A percentile compares a stretch with the other conserved stretches of the same genome.
These are phyloP conservation scores for Starmerella floricola DNA, from an alignment of 805 yeast species.

Conservation along the genomic window DNA sequence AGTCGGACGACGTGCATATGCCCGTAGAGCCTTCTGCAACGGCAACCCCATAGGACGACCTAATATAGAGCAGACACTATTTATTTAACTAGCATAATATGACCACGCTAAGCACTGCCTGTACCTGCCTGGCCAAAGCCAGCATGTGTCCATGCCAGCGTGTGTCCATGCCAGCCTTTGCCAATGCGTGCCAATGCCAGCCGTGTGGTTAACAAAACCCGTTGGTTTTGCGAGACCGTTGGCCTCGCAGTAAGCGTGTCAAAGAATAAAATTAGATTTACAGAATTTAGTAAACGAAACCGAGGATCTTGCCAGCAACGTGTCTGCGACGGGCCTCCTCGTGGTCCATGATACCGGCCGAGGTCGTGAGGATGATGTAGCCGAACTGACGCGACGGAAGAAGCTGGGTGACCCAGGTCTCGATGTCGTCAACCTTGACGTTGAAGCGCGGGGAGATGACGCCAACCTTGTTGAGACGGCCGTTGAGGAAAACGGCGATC, in stretches of 20 bases:
- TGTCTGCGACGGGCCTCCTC: conserved; percentile 99
- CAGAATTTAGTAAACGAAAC: conserved; percentile 73
- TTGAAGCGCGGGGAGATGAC: conserved; percentile 98
- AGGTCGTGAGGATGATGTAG: conserved; percentile 93
- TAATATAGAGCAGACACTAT: too few relatives aligned
- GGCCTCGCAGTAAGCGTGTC: background rate
- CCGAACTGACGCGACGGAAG: conserved; percentile 99
- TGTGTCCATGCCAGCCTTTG: too few relatives aligned
- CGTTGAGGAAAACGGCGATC: conserved; percentile 92
- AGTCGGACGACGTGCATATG: too few relatives aligned
- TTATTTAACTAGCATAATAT: too few relatives aligned
- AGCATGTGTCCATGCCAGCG: too few relatives aligned
- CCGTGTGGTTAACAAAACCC: too few relatives aligned
- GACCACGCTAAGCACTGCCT: too few relatives aligned
- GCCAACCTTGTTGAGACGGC: conserved; percentile 98
- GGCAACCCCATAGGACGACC: too few relatives aligned
- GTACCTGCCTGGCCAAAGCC: too few relatives aligned
- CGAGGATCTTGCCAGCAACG: conserved; percentile 97
- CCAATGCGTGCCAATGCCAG: too few relatives aligned
- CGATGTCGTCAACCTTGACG: conserved; percentile 88
- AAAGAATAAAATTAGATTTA: conserved; percentile 1
- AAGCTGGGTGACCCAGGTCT: conserved; percentile 97
- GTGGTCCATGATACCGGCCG: conserved; percentile 99
- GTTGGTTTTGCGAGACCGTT: too few relatives aligned
- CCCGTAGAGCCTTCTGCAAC: too few relatives aligned